A percentile compares a stretch with the other conserved stretches of the same genome.
Evolutionary conservation across 306 rosid genomes (phyloP).

Genomic region (Hylodesmum podocarpum): DNA sequence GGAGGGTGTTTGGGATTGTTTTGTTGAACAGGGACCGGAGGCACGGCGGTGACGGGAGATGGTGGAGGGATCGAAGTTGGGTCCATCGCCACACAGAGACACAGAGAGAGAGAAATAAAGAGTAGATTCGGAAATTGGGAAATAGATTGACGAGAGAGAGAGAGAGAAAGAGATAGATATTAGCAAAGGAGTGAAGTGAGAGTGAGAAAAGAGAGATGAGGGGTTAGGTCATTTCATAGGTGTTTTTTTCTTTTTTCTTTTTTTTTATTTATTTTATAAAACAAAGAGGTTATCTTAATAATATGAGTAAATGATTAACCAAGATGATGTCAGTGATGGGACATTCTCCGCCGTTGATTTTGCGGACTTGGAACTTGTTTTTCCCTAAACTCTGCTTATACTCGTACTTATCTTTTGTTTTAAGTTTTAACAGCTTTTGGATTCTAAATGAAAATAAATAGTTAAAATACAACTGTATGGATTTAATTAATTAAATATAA

Average conservation of each 20-base stretch:
- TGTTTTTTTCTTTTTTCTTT: background rate
- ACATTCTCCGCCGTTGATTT: background rate
- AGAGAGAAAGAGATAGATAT: background rate
- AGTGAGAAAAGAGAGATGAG: background rate
- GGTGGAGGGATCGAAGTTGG: slow-evolving; percentile 25
- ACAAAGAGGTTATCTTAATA: background rate
- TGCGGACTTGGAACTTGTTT: no score
- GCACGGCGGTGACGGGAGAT: slow-evolving; percentile 1
- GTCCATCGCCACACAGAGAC: slow-evolving; percentile 51
- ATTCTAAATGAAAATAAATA: no score
- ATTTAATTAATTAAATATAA: no score
- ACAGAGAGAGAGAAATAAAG: background rate
- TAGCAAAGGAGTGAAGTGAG: background rate
- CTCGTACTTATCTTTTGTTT: no score
- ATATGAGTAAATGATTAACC: background rate
- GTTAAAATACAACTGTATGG: no score
- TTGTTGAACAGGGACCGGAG: no score
- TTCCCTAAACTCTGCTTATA: no score
- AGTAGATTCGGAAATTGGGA: slow-evolving; percentile 18
- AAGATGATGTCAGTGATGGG: background rate
- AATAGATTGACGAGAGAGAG: background rate
- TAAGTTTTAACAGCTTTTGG: no score
- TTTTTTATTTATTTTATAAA: no score
- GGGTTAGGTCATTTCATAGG: background rate
- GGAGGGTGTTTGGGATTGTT: slow-evolving; percentile 43